Conservation (phyloP, 2,329 filamentous ascomycete genomes). For the Anisogramma anomala region DNA sequence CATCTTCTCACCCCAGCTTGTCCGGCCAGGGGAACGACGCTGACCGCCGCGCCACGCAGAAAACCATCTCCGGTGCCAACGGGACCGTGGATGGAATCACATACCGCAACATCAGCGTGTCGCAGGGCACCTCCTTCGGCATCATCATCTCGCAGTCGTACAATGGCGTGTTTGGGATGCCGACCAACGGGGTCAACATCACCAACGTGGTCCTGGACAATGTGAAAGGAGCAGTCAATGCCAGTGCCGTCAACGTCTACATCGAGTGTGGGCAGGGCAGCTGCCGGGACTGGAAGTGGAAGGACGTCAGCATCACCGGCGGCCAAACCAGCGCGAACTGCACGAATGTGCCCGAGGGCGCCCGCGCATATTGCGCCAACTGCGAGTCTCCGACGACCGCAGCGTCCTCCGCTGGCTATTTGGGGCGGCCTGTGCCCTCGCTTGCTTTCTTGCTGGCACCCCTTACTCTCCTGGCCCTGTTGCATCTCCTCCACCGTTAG, state of each 20-base stretch:
- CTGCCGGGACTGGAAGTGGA: slow-evolving; percentile 1
- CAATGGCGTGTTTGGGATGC: not conserved
- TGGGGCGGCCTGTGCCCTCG: too few species aligned
- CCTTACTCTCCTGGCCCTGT: too few species aligned
- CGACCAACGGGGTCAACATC: slow-evolving; percentile 4
- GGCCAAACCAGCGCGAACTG: not conserved
- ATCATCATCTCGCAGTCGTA: slow-evolving; percentile 3
- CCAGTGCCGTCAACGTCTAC: not conserved
- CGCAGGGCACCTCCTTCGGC: slow-evolving; percentile 2
- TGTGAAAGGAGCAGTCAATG: not conserved
- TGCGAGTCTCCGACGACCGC: too few species aligned
- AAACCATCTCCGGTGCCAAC: slow-evolving; percentile 4
- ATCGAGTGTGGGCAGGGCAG: slow-evolving; percentile 1
- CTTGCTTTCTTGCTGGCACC: too few species aligned
- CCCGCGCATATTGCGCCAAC: too few species aligned
- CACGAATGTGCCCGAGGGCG: not conserved
- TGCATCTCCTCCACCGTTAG: too few species aligned
- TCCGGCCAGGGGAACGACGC: too few species aligned
- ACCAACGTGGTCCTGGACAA: not conserved
- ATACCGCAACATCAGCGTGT: slow-evolving; percentile 5
- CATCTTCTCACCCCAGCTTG: too few species aligned
- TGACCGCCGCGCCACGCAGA: too few species aligned
- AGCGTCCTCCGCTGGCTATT: too few species aligned
- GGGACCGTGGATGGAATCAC: slow-evolving; percentile 1
- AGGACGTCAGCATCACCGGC: not conserved